Conservation (phyloP, 768 basidiomycete species). For the Cystofilobasidium capitatum region DNA sequence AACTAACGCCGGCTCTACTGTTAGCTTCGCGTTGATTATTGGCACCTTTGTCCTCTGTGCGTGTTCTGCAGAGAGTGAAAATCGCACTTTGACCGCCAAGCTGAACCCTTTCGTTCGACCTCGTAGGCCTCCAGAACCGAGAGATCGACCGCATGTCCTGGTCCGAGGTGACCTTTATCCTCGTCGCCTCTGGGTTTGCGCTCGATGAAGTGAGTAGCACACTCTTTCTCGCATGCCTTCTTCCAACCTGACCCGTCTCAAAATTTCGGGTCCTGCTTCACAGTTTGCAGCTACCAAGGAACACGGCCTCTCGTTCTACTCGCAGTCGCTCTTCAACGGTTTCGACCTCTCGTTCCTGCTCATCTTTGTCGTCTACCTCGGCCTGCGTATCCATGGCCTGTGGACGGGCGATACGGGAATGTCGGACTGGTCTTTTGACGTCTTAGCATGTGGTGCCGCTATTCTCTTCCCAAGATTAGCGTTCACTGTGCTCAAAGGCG, state of each 20-base stretch:
- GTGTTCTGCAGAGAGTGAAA: slow-evolving; percentile 18
- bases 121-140: slow-evolving; percentile 46
- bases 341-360: slow-evolving; percentile 44
- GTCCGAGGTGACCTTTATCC: slow-evolving; percentile 64
- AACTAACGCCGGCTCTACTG: slow-evolving; percentile 48
- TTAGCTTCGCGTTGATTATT: slow-evolving; percentile 60
- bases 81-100: background rate
- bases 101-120: background rate
- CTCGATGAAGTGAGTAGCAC: slow-evolving; percentile 51
- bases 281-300: slow-evolving; percentile 19
- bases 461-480: slow-evolving; percentile 69
- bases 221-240: background rate
- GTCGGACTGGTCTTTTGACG: slow-evolving; percentile 62
- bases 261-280: background rate
- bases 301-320: slow-evolving; percentile 21
- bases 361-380: slow-evolving; percentile 60
- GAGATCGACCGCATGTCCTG: slow-evolving; percentile 47
- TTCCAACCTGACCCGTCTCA: slow-evolving; percentile 1
- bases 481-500: slow-evolving; percentile 16
- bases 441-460: slow-evolving; percentile 73
- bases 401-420: slow-evolving; percentile 44
- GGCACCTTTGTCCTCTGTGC: slow-evolving; percentile 62
- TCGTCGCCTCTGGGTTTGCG: slow-evolving; percentile 67
- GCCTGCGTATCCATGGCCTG: slow-evolving; percentile 57
- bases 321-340: slow-evolving; percentile 20